These are phyloP conservation scores for Fagopyrum esculentum DNA, from an alignment of 148 eudicot genomes.

Conservation along the genomic window DNA sequence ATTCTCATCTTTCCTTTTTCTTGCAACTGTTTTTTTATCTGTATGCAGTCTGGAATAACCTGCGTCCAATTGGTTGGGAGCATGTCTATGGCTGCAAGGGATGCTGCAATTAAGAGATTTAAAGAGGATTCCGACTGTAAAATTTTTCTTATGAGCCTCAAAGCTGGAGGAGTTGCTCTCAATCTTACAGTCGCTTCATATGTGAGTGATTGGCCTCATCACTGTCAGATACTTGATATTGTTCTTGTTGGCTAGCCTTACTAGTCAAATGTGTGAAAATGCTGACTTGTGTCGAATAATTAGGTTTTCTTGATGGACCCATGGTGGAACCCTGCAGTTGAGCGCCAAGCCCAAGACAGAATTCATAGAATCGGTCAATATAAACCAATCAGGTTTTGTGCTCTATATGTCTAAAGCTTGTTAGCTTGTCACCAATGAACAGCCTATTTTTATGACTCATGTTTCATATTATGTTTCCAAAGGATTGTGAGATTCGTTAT, in stretches of 20 bases:
- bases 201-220: constrained; percentile 36
- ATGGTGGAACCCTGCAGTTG: constrained; percentile 98
- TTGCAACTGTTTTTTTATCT: constrained; percentile 3
- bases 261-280: background rate
- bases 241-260: background rate
- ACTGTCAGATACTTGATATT: background rate
- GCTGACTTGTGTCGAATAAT: background rate
- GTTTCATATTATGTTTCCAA: background rate
- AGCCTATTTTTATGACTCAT: background rate
- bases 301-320: constrained; percentile 99
- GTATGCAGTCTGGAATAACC: constrained; percentile 69
- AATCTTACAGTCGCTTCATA: constrained; percentile 97
- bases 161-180: constrained; percentile 98
- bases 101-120: constrained; percentile 69
- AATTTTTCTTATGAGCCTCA: constrained; percentile 86
- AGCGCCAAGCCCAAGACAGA: constrained; percentile 94
- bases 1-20: background rate
- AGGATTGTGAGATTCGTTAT: constrained; percentile 87
- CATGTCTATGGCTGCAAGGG: constrained; percentile 80
- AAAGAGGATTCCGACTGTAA: constrained; percentile 74
- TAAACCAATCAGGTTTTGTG: constrained; percentile 70
- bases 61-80: constrained; percentile 84
- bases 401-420: background rate
- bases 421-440: background rate
- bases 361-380: constrained; percentile 90